Evolutionary conservation across 2,329 filamentous ascomycete genomes (phyloP).

Genomic region (Fonsecaea erecta): DNA sequence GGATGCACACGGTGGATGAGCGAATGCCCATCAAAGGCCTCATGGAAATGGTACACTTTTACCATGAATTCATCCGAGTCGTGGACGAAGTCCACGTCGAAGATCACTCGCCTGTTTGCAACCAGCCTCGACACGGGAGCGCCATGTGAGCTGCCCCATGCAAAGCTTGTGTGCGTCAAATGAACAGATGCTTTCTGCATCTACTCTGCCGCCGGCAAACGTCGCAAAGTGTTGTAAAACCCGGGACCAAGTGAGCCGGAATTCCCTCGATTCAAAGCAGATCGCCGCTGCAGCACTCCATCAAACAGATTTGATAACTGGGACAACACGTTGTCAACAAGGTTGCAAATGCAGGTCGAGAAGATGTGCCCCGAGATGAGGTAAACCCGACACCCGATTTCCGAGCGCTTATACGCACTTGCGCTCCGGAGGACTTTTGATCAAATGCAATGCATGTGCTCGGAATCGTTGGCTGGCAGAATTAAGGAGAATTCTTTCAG

Average conservation of each 20-base stretch:
- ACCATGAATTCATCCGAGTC: slow-evolving; percentile 40
- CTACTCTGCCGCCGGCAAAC: background rate
- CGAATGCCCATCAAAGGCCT: slow-evolving; percentile 40
- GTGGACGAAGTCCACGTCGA: slow-evolving; percentile 38
- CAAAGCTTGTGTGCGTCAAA: background rate
- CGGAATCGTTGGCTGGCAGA: background rate
- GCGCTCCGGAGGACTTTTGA: background rate
- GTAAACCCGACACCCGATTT: background rate
- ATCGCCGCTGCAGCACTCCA: background rate
- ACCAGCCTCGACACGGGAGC: background rate
- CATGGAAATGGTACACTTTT: slow-evolving; percentile 41
- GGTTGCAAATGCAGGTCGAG: background rate
- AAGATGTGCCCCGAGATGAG: background rate
- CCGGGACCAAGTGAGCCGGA: background rate
- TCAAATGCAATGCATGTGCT: background rate
- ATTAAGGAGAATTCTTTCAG: background rate
- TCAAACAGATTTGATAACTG: background rate
- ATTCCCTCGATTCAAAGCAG: background rate
- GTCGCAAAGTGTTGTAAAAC: background rate
- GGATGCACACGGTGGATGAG: slow-evolving; percentile 47
- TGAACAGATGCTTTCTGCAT: background rate
- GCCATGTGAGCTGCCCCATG: background rate
- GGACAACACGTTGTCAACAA: background rate
- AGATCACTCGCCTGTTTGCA: background rate
- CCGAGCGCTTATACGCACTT: background rate